Base-by-base conservation (phyloP, 73 alveolate species). In the Effrenium voratum region DNA sequence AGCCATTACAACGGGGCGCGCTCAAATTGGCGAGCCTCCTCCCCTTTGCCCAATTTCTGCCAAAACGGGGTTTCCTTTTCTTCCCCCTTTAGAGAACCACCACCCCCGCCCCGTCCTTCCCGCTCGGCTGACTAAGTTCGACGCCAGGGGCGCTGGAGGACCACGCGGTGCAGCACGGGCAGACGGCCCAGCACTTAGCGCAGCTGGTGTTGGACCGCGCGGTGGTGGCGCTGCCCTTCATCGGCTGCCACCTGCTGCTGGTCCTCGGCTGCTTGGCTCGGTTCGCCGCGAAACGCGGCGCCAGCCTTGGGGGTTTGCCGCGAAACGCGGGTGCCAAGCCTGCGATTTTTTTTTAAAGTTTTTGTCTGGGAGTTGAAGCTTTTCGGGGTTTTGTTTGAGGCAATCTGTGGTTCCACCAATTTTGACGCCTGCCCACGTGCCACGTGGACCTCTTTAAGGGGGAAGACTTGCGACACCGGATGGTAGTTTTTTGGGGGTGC, bases 161-260 rank as follows among this genome's bases (percentile, higher is more conserved):
- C n/a, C n/a, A n/a, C n/a, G n/a, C n/a, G n/a, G n/a, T n/a, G n/a
- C n/a, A n/a, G n/a, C n/a, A n/a, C n/a, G n/a, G n/a, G n/a, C n/a
- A n/a, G n/a, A 90, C 96, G 36, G 86, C 87, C 3, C 96, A 90
- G 57, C 68, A 59, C 55, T 16, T 90, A 28, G 96, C 55, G 41
- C 96, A 90, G 75, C 70, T 86, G n/a, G 66, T 90, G 44, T 55
- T 79, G 86, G 96, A 90, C 43, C 85, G 96, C 5, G 96, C 96
- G 16, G 66, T 79, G 28, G 96, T 90, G 55, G 96, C 96, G 28
- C 47, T 68, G 87, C 75, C 75, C 50, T 68, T 90, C 57, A 46
- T 66, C 36, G 86, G n/a, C 32, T 90, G 96, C 55, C 96, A 90
- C 60, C 43, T 68, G 43, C 75, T 90, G 38, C 49, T 36, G 8